phyloP scores from a whole-genome alignment of 257 asterid species.

The Solanum paucissectum region DNA sequence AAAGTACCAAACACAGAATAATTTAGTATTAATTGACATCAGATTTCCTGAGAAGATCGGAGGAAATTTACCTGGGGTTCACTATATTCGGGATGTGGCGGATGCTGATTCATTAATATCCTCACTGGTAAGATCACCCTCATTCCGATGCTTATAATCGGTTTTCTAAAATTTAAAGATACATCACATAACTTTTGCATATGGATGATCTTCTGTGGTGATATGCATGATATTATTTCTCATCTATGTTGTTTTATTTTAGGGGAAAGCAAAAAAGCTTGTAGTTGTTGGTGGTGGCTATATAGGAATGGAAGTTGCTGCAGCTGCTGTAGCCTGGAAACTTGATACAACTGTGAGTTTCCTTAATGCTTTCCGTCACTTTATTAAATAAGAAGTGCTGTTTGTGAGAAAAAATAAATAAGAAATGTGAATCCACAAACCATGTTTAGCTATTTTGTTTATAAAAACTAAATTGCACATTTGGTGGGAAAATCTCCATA shows the following conservation, averaged over 20 bases:
- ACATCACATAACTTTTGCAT: not conserved
- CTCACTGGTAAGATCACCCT: conserved; percentile 42
- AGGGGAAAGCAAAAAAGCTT: conserved; percentile 82
- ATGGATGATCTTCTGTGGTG: not conserved
- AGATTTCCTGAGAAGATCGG: conserved; percentile 94
- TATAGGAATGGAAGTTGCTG: conserved; percentile 99
- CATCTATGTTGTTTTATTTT: not conserved
- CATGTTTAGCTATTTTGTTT: not conserved
- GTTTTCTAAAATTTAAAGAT: not conserved
- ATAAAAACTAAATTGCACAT: not conserved
- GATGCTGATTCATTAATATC: conserved; percentile 90
- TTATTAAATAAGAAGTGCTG: not conserved
- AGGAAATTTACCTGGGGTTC: conserved; percentile 84
- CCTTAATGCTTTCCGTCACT: not conserved
- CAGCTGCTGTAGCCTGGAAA: conserved; percentile 92
- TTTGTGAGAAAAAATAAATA: not conserved
- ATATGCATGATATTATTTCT: not conserved
- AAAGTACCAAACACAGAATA: not conserved
- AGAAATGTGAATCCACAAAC: not conserved
- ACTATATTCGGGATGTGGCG: conserved; percentile 84
- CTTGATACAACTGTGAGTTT: conserved; percentile 84
- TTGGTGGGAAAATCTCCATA: not conserved
- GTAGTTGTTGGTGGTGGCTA: conserved; percentile 97
- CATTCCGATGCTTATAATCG: not conserved
- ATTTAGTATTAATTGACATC: conserved; percentile 8